Evolutionary conservation across 495 filamentous ascomycete species (phyloP), one percentile per base, ranked within the genome.

Genomic region (Pyronema domesticum): DNA sequence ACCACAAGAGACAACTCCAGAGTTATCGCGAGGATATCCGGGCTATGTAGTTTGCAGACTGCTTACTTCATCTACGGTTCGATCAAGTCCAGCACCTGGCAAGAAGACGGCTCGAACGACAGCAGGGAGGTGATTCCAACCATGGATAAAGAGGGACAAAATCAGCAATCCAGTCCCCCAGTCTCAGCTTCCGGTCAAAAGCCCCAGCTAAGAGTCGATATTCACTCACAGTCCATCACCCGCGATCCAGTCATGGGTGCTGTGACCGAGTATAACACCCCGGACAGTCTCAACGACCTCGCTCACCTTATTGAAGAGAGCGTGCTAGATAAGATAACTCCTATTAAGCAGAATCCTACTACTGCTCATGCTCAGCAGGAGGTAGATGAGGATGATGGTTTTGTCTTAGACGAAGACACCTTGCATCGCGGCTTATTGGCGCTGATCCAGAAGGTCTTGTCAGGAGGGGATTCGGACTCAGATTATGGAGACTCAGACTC

Each of bases 161-260:
- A 19, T 47, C 3, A 10, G 7, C 1, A 3, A 5, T 19, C 45
- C 11, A 51, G 56, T 45, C 61, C 56, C 37, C 54, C 30, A 33
- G 62, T 62, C 34, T 53, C 58, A 57, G 51, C 56, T 47, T 30
- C 23, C 23, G 23, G 23, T 5, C 1, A 30, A 30, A 61, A 61
- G 23, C 30, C 55, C 54, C 65, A 63, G 36, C 62, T 60, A 4
- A 68, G 51, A 46, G 50, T 46, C 37, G 53, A 58, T 59, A 63
- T 67, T 70, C 18, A 68, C 63, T 33, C 46, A 71, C 42, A 73
- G 43, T 70, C 69, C 37, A 71, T 81, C 45, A 70, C 68, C 54
- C 71, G 79, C 55, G 91, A 88, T 60, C 83, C 85, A 19, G 67
- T 86, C 5, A 80, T 83, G 5, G 70, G 36, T 72, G 67, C 53